Conservation (phyloP, 2,329 filamentous ascomycete genomes). For the Paraconiothyrium brasiliense region DNA sequence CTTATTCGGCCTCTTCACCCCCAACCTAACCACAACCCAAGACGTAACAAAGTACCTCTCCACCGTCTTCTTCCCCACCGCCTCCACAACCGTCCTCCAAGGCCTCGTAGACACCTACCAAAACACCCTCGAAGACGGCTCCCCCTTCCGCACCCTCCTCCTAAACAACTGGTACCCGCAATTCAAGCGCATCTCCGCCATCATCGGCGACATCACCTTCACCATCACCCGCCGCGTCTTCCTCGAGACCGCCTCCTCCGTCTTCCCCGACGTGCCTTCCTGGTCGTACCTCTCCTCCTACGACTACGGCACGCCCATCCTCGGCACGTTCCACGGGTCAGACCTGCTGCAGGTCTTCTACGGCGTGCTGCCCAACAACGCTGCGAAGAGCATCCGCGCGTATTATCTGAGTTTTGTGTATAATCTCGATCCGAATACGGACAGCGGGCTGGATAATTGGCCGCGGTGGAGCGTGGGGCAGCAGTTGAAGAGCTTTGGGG, state of each 20-base stretch:
- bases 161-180: conserved; percentile 79
- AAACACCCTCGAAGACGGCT: conserved; percentile 65
- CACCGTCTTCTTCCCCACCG: conserved; percentile 68
- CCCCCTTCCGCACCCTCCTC: conserved; percentile 74
- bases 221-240: conserved; percentile 75
- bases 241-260: conserved; percentile 58
- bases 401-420: conserved; percentile 80
- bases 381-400: conserved; percentile 66
- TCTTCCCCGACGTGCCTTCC: conserved; percentile 66
- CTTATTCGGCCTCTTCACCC: conserved; percentile 74
- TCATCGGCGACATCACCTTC: conserved; percentile 79
- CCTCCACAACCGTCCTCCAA: conserved; percentile 61
- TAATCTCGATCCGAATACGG: conserved; percentile 74
- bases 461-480: conserved; percentile 62
- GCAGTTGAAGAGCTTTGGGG: conserved; percentile 62
- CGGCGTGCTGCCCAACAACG: conserved; percentile 70
- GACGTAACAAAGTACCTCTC: conserved; percentile 70
- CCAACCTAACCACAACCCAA: conserved; percentile 70
- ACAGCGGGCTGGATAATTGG: conserved; percentile 58
- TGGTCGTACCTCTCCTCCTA: conserved; percentile 83
- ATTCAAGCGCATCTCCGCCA: conserved; percentile 79
- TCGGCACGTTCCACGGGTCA: conserved; percentile 79
- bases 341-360: conserved; percentile 76
- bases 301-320: conserved; percentile 72
- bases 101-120: conserved; percentile 71